Evolutionary conservation across 1,139 yeast genomes (phyloP).

Genomic region (Meyerozyma elateridarum): DNA sequence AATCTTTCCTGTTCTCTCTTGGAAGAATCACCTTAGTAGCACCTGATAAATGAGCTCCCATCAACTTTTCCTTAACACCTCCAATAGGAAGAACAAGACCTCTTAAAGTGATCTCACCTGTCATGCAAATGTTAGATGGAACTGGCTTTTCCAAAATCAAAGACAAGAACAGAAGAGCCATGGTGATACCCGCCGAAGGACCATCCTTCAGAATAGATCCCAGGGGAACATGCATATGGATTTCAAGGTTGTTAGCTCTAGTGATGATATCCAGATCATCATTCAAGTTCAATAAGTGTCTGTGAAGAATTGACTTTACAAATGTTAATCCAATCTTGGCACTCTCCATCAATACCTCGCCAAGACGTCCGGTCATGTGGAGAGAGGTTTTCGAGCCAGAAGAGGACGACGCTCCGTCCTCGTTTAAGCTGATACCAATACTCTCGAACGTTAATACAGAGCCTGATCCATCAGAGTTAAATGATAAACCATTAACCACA

Average conservation of each 20-base stretch:
- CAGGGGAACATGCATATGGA: constrained; percentile 85
- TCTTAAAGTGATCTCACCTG: constrained; percentile 86
- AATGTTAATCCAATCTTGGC: constrained; percentile 76
- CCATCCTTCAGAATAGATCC: constrained; percentile 91
- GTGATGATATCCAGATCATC: constrained; percentile 27
- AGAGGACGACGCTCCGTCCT: constrained; percentile 37
- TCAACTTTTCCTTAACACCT: constrained; percentile 77
- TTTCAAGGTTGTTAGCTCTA: constrained; percentile 50
- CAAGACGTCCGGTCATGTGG: constrained; percentile 76
- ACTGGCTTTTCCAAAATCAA: constrained; percentile 65
- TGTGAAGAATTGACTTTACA: constrained; percentile 55
- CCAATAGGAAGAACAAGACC: constrained; percentile 89
- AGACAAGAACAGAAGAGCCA: constrained; percentile 77
- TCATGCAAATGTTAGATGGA: constrained; percentile 75
- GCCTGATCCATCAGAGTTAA: constrained; percentile 85
- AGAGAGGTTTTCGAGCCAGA: constrained; percentile 33
- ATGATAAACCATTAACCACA: constrained; percentile 86
- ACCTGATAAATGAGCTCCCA: constrained; percentile 79
- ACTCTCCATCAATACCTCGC: constrained; percentile 78
- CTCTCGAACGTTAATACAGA: constrained; percentile 79
- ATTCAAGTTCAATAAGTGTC: constrained; percentile 26
- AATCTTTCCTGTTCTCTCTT: constrained; percentile 62
- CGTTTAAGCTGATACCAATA: constrained; percentile 44
- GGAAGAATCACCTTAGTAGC: constrained; percentile 64
- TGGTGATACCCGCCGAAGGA: constrained; percentile 90